A percentile compares a stretch with the other conserved stretches of the same genome.
These are phyloP conservation scores for Dipteronia dyeriana DNA, from an alignment of 345 rosid species.

Conservation along the genomic window DNA sequence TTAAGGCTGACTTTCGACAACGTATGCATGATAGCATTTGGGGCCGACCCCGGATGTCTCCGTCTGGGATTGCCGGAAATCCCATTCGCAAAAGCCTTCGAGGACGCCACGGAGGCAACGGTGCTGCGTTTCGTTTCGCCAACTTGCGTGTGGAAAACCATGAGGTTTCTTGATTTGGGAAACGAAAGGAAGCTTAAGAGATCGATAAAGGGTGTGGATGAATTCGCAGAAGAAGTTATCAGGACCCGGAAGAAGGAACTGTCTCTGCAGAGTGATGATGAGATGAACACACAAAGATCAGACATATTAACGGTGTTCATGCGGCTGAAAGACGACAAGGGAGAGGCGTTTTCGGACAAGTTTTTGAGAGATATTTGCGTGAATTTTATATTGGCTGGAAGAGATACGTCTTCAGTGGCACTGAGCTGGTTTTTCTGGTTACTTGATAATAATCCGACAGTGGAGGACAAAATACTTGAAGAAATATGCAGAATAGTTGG, in stretches of 20 bases:
- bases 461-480: constrained; percentile 57
- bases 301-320: constrained; percentile 79
- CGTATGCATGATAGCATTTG: constrained; percentile 93
- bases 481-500: constrained; percentile 58
- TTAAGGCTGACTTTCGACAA: constrained; percentile 85
- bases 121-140: constrained; percentile 72
- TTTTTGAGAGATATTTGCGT: constrained; percentile 90
- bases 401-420: constrained; percentile 97
- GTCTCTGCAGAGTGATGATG: constrained; percentile 23
- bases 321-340: constrained; percentile 56
- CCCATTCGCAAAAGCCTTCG: constrained; percentile 87
- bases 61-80: constrained; percentile 58
- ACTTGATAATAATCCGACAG: constrained; percentile 59
- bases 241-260: constrained; percentile 77
- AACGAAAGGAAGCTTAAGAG: constrained; percentile 68
- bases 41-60: constrained; percentile 90
- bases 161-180: constrained; percentile 71
- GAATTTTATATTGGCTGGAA: constrained; percentile 92
- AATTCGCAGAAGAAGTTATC: constrained; percentile 77
- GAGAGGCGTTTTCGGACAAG: constrained; percentile 65
- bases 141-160: constrained; percentile 76
- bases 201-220: constrained; percentile 72
- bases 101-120: constrained; percentile 85
- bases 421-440: constrained; percentile 96
- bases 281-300: constrained; percentile 40